Base-by-base conservation (phyloP, 768 basidiomycete genomes). In the Russula griseocarnosa region DNA sequence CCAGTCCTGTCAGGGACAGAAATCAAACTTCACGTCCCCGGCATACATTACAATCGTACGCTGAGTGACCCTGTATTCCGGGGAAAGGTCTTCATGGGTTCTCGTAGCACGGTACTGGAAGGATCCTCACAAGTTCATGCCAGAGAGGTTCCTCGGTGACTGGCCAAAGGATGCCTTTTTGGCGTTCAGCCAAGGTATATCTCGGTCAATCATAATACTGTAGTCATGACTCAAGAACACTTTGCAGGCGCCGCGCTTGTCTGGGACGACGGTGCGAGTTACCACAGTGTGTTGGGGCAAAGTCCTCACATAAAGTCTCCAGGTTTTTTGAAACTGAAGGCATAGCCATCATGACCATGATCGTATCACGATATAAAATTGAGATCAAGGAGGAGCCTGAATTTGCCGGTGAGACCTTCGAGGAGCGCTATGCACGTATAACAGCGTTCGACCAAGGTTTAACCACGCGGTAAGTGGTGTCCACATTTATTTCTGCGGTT, bases 291-390 rank as follows among this genome's bases (percentile, higher is more conserved):
- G 11, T 18, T 28, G 28, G 24, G n/a, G 28, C 34, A 10, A 22
- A 24, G 46, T 34, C 3, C 44, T 61, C 26, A 64, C 20, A 20
- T 1, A 32, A 32, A 0, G 5, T 10, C 16, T 9, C 52, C 26
- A 82, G 79, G 66, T 83, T 82, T 67, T 77, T 76, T 24, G 82
- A 84, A 70, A 80, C 79, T 0, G 80, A 82, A 66, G 78, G 75
- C 32, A 72, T 81, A 46, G 81, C 79, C 1, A 74, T 78, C 49
- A 69, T 84, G 30, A 78, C 79, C 3, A 75, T 79, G 72, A 66
- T 84, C 28, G 69, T 83, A 5, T 75, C 73, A 10, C 72, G 67
- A 36, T 83, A 81, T 67, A 79, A 75, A 61, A 76, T 83, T 53
- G 74, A 77, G 52, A 63, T 83, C 36, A 81, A 80, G 62, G 80